Evolutionary conservation across 2,329 filamentous ascomycete genomes (phyloP), one percentile per base, ranked within the genome.

Genomic region (Exophiala lecanii-corni): DNA sequence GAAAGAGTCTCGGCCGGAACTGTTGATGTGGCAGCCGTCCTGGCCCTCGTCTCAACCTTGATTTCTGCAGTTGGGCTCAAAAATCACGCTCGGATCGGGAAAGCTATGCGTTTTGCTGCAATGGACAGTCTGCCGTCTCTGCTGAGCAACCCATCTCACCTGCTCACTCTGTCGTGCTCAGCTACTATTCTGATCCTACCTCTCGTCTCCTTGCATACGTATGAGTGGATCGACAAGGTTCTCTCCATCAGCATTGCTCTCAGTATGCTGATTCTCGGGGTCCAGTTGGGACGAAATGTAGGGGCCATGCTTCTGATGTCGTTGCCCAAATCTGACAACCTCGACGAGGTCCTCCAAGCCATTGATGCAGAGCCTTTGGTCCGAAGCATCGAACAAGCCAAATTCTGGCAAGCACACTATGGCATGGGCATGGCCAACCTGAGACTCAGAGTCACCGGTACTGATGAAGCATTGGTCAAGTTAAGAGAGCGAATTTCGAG

Each of bases 341-440:
- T 92, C 2, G 74, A 79, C 3, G 81, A 83, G 16, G 82, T 95
- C n/a, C 73, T 96, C 57, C 78, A 79, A 43, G 88, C 94, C 62
- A 89, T 98, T 39, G 83, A 89, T 62, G 76, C 81, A 1, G 89
- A 96, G 57, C 80, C 85, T 2, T 76, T 77, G 42, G 81, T 97
- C 18, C 76, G 77, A 33, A 76, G 76, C 1, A 81, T 98, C 35
- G 87, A 96, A 45, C 89, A 96, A 59, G 91, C 89, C 2, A 82
- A 89, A 60, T 95, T 98, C 65, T 98, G 92, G 92, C 92, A 98
- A 69, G 92, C 96, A 10, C 92, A 98, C 66, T 96, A 97, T 62
- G 89, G 91, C 2, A 73, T 97, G 30, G 94, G 89, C 60, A 94
- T 97, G 84, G 92, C 92, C 6, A 96, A 94, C 61, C 64, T 98